These are phyloP conservation scores for Colletotrichum shisoi DNA, from an alignment of 2,329 filamentous ascomycete genomes.

Conservation along the genomic window DNA sequence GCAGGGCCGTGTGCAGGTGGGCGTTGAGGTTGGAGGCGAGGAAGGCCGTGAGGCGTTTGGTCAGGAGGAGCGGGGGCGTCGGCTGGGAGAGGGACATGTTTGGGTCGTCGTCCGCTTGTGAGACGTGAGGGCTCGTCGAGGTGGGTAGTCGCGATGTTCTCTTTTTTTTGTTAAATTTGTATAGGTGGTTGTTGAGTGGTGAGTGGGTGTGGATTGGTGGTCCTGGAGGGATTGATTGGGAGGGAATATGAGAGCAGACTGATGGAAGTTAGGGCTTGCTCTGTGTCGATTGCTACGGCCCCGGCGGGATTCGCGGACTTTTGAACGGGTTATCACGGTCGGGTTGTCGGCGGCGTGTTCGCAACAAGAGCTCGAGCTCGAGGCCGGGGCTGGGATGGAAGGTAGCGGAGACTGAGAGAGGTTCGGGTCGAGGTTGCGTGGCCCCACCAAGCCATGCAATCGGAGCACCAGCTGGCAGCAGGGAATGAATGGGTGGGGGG, in stretches of 20 bases:
- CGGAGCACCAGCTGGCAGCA: constrained; percentile 18
- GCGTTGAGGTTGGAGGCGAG: constrained; percentile 66
- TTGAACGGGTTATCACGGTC: not conserved
- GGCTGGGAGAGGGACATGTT: constrained; percentile 51
- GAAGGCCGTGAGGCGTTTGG: constrained; percentile 69
- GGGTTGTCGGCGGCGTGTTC: not conserved
- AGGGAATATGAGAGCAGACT: not conserved
- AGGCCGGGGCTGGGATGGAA: constrained; percentile 5
- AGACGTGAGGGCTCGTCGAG: not conserved
- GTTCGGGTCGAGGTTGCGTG: constrained; percentile 13
- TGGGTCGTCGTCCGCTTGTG: not conserved
- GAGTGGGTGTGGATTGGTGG: not conserved
- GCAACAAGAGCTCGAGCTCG: constrained; percentile 12
- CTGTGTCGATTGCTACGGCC: not conserved
- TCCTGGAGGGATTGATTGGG: not conserved
- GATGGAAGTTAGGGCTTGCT: not conserved
- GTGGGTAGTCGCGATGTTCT: not conserved
- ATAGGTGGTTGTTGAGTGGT: not conserved
- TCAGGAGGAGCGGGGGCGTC: constrained; percentile 68
- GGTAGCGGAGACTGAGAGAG: not conserved
- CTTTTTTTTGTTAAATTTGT: no score
- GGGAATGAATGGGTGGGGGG: not conserved
- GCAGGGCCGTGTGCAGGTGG: constrained; percentile 65
- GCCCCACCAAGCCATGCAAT: constrained; percentile 9
- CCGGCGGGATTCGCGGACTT: not conserved